Conservation (phyloP, 2,329 filamentous ascomycete genomes). For the Simplicillium aogashimaense region DNA sequence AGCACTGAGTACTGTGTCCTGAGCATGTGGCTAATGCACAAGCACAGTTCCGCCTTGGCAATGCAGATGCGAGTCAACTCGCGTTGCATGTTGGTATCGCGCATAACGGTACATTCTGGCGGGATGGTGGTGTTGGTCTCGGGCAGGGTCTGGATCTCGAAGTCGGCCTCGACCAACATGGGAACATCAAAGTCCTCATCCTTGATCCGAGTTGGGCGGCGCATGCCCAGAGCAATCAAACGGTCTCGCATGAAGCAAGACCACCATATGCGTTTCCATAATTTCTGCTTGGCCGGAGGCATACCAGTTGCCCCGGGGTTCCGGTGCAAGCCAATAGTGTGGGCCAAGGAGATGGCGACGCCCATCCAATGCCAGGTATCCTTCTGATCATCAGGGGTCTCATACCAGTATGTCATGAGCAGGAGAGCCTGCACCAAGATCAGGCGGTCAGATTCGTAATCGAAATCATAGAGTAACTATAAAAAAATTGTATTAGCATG, state of each 20-base stretch:
- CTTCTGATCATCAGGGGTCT: slow-evolving; percentile 92
- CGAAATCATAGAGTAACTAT: slow-evolving; percentile 82
- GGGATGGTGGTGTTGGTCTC: slow-evolving; percentile 60
- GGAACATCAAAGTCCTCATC: slow-evolving; percentile 89
- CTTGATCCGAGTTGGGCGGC: slow-evolving; percentile 84
- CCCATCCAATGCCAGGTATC: slow-evolving; percentile 99
- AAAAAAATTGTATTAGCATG: background rate
- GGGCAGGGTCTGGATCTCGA: slow-evolving; percentile 63
- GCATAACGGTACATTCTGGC: slow-evolving; percentile 58
- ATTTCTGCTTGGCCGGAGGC: slow-evolving; percentile 59
- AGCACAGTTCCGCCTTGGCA: slow-evolving; percentile 79
- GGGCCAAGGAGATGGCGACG: slow-evolving; percentile 82
- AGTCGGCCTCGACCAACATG: slow-evolving; percentile 77
- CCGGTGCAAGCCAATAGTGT: slow-evolving; percentile 87
- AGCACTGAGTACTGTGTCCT: slow-evolving; percentile 88
- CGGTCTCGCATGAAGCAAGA: slow-evolving; percentile 93
- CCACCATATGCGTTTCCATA: slow-evolving; percentile 98
- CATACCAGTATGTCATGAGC: slow-evolving; percentile 96
- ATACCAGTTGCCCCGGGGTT: slow-evolving; percentile 71
- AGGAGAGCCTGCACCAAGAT: slow-evolving; percentile 80
- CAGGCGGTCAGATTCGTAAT: slow-evolving; percentile 86
- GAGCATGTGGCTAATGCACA: slow-evolving; percentile 82
- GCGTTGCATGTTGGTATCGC: slow-evolving; percentile 62
- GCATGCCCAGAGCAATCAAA: slow-evolving; percentile 86
- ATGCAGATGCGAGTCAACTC: slow-evolving; percentile 84